phyloP scores from a whole-genome alignment of 306 rosid species.

The Prunus kanzakura region DNA sequence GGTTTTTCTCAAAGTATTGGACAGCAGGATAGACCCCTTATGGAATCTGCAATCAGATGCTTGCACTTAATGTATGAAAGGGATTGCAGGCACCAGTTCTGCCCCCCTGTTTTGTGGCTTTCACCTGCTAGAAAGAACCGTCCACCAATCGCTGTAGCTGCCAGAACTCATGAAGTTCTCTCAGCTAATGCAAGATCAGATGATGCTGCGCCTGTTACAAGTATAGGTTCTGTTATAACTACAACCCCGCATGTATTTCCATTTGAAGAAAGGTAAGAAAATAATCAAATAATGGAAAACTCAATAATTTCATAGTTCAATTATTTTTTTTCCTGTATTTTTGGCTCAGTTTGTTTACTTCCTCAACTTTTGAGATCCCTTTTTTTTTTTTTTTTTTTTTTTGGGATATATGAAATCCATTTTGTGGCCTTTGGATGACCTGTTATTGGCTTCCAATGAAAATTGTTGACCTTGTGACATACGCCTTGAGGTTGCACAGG shows the following conservation, averaged over 20 bases:
- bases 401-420: neutral
- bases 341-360: neutral
- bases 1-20: constrained; percentile 62
- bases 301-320: neutral
- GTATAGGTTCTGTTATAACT: constrained; percentile 68
- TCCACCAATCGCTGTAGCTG: constrained; percentile 83
- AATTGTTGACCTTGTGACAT: neutral
- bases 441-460: neutral
- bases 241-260: constrained; percentile 85
- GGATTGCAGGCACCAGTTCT: constrained; percentile 94
- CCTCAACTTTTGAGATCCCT: neutral
- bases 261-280: constrained; percentile 82
- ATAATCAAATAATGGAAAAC: neutral
- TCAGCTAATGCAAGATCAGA: constrained; percentile 58
- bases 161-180: constrained; percentile 84
- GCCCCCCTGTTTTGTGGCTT: constrained; percentile 89
- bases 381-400: neutral
- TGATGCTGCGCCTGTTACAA: constrained; percentile 47
- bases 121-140: constrained; percentile 87
- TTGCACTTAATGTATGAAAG: constrained; percentile 93
- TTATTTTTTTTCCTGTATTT: neutral
- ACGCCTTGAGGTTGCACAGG: neutral
- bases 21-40: constrained; percentile 55
- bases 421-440: neutral
- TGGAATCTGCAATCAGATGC: constrained; percentile 93